Conservation (phyloP, 345 rosid species). For the Angophora floribunda region DNA sequence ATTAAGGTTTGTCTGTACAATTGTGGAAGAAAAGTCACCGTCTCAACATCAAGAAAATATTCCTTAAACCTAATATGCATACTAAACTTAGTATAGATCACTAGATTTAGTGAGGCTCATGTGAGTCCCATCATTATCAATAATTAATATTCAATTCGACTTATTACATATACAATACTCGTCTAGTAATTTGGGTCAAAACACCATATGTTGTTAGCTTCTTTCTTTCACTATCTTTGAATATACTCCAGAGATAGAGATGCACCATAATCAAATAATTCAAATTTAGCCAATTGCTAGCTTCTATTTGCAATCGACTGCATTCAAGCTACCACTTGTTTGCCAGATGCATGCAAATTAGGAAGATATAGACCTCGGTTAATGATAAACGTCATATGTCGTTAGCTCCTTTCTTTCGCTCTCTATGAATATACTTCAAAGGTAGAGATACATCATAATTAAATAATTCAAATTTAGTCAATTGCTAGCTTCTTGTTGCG, state of each 20-base stretch:
- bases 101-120: fast-evolving
- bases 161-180: neutral
- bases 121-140: neutral
- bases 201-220: neutral
- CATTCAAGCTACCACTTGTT: neutral
- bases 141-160: neutral
- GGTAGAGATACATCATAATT: neutral
- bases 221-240: neutral
- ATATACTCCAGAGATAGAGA: too few species aligned
- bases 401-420: too few species aligned
- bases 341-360: neutral
- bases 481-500: neutral
- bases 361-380: neutral
- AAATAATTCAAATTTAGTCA: neutral
- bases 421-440: neutral
- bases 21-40: too few species aligned
- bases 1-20: neutral
- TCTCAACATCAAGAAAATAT: too few species aligned
- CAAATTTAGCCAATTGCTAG: neutral
- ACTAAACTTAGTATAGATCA: neutral
- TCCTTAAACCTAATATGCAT: too few species aligned
- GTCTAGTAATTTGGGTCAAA: neutral
- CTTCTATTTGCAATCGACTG: neutral
- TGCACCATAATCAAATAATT: neutral
- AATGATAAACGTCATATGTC: too few species aligned